Base-by-base conservation (phyloP, 805 yeast species). In the Sugiyamaella chiloensis region DNA sequence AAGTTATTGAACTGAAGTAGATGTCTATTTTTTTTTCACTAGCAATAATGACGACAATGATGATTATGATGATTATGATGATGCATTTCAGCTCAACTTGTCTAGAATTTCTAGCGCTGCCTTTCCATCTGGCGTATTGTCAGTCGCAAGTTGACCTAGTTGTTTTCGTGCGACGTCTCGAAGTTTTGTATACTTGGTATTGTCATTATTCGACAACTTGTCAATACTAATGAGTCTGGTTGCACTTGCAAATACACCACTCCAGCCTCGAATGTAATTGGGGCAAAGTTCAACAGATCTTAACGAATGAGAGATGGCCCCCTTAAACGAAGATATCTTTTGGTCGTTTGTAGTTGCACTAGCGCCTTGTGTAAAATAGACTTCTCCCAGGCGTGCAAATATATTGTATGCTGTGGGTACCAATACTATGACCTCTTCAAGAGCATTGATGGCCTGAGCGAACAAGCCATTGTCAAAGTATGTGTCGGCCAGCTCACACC, bases 261-360 rank as follows among this genome's bases (percentile, higher is more conserved):
- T 63, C 96, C 96, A 90, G 12, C 87, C 85, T 54, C 87, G 74
- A 17, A 77, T 65, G 61, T 79, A 85, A 26, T 72, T 69, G 39
- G 83, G 85, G 58, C 87, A 81, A 31, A 90, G 70, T 64, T 93
- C 98, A 4, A 88, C 81, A 6, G 89, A 68, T 54, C 95, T 76
- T 46, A 83, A 66, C 54, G 78, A 85, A 59, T 79, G 75, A 56
- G 81, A 70, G 19, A 61, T 47, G 1, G 72, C 60, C 24, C 54
- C 51, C 26, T 44, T 32, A 2, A 55, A 48, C 26, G 20, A n/a
- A 11, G 29, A 23, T 14, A 51, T 17, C 30, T 24, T 24, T 24
- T 49, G 54, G 9, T 53, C 57, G 14, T 29, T 36, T 2, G 50
- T 20, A 12, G 23, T 44, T n/a, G 20, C 35, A 24, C 46, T 30